Base-by-base conservation (phyloP, 495 filamentous ascomycete species). In the Penicillium pulvis region DNA sequence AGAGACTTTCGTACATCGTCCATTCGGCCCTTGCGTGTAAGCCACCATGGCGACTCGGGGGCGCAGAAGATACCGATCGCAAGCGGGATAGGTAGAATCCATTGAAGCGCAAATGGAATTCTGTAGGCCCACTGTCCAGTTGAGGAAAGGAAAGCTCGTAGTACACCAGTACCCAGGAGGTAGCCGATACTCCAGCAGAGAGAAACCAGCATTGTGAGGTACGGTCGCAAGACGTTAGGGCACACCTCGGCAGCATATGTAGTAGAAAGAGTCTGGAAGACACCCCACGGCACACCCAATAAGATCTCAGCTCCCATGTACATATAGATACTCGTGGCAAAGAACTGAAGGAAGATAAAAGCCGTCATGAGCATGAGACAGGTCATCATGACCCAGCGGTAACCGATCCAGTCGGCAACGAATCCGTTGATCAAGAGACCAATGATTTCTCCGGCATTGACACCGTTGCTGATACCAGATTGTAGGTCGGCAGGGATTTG, bases 31-130 rank as follows among this genome's bases (percentile, higher is more conserved):
- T 83, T 86, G 5, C 90, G 83, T 41, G 91, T 85, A 8, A 91
- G 82, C 90, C 89, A 92, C 89, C 88, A 93, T 0, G 90, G 90
- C 1, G 81, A 85, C 70, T 93, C 90, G 3, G 90, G 90, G 0
- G 88, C 88, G 14, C 90, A 81, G 39, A 75, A 78, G 56, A 90
- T 84, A 12, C 86, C 87, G 33, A 90, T 77, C 41, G 87, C 80
- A 8, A 93, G 76, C 0, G 88, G 88, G 0, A 87, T 65, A 0
- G 89, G 88, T 86, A 89, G 92, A 76, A 91, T 85, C 90, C 90
- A 93, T 73, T 93, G 90, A 3, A 91, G 66, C 4, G 83, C 84
- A 63, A 89, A 92, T 0, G 86, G 85, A 44, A 86, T 83, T 10
- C 84, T 78, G 64, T 88, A 89, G 1, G 82, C 79, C 86, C 86